Conservation (phyloP, 176 grass and related monocot genomes). For the Oryza coarctata region DNA sequence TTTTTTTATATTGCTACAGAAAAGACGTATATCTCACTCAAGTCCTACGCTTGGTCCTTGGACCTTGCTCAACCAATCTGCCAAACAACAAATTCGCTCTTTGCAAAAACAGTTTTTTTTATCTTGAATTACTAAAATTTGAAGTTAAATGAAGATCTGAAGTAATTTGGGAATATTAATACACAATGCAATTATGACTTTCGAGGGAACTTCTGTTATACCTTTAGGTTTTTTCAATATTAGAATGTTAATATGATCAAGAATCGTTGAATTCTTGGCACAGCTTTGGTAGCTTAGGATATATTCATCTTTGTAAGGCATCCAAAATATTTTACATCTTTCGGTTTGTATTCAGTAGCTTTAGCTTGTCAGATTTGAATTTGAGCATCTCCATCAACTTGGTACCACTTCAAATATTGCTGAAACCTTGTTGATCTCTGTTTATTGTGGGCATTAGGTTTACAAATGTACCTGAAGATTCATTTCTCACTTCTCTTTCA, state of each 20-base stretch:
- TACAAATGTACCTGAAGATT: conserved; percentile 1
- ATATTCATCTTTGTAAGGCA: not conserved
- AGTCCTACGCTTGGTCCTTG: not conserved
- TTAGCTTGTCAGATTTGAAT: not conserved
- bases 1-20: not conserved
- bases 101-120: not conserved
- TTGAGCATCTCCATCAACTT: not conserved
- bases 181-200: not conserved
- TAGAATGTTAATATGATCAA: not conserved
- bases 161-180: not conserved
- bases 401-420: not conserved
- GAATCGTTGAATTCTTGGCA: not conserved
- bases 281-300: not conserved
- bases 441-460: not conserved
- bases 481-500: conserved; percentile 35
- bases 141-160: not conserved
- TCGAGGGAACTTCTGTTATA: not conserved
- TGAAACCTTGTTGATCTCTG: not conserved
- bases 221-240: not conserved
- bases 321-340: not conserved
- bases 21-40: not conserved
- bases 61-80: not conserved
- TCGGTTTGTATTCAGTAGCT: not conserved
- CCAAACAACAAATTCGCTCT: not conserved
- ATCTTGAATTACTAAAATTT: not conserved